phyloP scores from a whole-genome alignment of 129 eudicot genomes.

The Artemisia argyi region DNA sequence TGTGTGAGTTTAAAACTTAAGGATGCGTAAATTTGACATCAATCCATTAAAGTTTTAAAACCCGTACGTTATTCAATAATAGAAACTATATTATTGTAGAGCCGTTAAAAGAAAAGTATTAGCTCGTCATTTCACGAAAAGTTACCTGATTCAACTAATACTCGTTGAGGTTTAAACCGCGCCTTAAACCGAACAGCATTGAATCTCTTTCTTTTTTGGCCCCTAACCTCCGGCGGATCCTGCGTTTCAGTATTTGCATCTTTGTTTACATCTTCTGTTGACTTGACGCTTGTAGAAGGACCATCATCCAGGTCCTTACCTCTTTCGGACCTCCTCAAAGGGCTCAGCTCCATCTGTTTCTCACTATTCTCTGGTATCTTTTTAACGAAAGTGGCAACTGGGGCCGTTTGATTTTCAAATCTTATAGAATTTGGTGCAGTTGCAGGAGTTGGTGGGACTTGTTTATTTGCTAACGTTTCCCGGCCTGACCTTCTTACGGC shows the following conservation, averaged over 20 bases:
- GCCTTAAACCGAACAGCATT: constrained; percentile 42
- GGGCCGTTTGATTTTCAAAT: constrained; percentile 39
- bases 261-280: constrained; percentile 39
- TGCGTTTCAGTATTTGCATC: constrained; percentile 35
- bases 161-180: constrained; percentile 34
- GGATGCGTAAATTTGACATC: neutral
- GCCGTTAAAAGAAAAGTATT: neutral
- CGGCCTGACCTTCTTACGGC: constrained; percentile 51
- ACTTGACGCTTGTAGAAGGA: constrained; percentile 30
- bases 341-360: neutral
- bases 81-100: neutral
- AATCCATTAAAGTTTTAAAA: neutral
- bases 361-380: constrained; percentile 46
- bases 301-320: constrained; percentile 23
- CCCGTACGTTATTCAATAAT: neutral
- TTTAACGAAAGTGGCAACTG: constrained; percentile 30
- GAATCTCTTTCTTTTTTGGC: constrained; percentile 50
- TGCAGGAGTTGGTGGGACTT: constrained; percentile 28
- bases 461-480: constrained; percentile 45
- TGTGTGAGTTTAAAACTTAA: constrained; percentile 2
- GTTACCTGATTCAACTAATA: constrained; percentile 43
- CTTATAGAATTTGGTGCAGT: constrained; percentile 50
- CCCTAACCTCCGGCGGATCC: constrained; percentile 25
- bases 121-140: neutral
- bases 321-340: constrained; percentile 15